Evolutionary conservation across 495 filamentous ascomycete genomes (phyloP).

Genomic region (Penicillium ochrochloron): DNA sequence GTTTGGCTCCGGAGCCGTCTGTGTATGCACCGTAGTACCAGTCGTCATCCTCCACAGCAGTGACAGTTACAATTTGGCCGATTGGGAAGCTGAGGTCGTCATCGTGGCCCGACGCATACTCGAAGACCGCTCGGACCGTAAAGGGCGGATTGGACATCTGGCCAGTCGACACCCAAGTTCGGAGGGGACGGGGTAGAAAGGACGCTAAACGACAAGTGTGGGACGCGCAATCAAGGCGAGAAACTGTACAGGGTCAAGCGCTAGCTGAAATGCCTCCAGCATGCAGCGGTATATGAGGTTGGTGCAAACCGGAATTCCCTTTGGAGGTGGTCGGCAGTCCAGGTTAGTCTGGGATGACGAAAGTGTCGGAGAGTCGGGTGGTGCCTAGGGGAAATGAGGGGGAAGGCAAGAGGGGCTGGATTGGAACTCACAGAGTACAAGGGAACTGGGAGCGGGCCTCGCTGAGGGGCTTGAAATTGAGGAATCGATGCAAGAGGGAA

Average conservation of each 20-base stretch:
- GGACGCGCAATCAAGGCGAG: constrained; percentile 21
- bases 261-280: constrained; percentile 23
- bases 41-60: constrained; percentile 86
- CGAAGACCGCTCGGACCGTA: constrained; percentile 93
- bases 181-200: constrained; percentile 27
- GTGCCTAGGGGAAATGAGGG: constrained; percentile 37
- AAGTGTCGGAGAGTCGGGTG: constrained; percentile 21
- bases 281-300: constrained; percentile 23
- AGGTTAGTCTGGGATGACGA: constrained; percentile 31
- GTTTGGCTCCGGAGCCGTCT: constrained; percentile 70
- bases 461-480: constrained; percentile 16
- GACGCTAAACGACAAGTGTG: constrained; percentile 27
- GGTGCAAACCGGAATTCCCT: constrained; percentile 12
- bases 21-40: constrained; percentile 95
- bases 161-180: constrained; percentile 34
- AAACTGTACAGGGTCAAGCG: constrained; percentile 28
- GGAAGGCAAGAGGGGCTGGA: constrained; percentile 19
- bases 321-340: constrained; percentile 11
- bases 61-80: constrained; percentile 92
- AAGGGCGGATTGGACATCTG: constrained; percentile 81
- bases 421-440: constrained; percentile 22
- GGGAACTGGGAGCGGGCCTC: constrained; percentile 19
- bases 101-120: constrained; percentile 88
- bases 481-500: constrained; percentile 19
- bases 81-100: constrained; percentile 88